phyloP scores from a whole-genome alignment of 192 early-diverging fungal genomes.

The Spinellus fusiger region DNA sequence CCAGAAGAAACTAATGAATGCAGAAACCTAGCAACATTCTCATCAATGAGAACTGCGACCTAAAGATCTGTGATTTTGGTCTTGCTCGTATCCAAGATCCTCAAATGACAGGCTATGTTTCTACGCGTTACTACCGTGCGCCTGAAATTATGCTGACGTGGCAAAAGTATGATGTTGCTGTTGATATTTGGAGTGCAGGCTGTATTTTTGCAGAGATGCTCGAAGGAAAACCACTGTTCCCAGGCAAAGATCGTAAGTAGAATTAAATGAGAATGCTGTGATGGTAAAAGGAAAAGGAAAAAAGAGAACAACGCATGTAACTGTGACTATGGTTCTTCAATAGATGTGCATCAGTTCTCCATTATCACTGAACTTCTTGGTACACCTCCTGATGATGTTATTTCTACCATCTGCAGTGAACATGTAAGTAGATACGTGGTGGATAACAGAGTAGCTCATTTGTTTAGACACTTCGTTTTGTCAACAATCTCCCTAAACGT shows the following conservation, averaged over 20 bases:
- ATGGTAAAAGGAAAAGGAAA: too few relatives aligned
- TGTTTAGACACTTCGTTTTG: constrained; percentile 78
- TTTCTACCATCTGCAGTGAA: constrained; percentile 88
- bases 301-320: too few relatives aligned
- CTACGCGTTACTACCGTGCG: constrained; percentile 95
- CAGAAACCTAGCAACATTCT: constrained; percentile 94
- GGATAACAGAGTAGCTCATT: neutral
- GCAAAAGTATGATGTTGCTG: constrained; percentile 95
- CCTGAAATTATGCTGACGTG: constrained; percentile 98
- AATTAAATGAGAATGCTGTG: neutral
- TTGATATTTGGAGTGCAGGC: constrained; percentile 93
- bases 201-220: constrained; percentile 97
- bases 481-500: constrained; percentile 78
- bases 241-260: constrained; percentile 84
- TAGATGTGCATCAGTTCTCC: constrained; percentile 93
- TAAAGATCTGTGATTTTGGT: constrained; percentile 98
- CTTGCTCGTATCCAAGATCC: constrained; percentile 90
- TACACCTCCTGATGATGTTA: constrained; percentile 87
- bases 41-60: constrained; percentile 96
- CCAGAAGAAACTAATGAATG: neutral
- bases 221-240: constrained; percentile 92
- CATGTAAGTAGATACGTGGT: constrained; percentile 48
- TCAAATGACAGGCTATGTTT: constrained; percentile 98
- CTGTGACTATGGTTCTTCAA: neutral
- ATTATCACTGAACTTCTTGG: constrained; percentile 91